Evolutionary conservation across 306 rosid species (phyloP), one percentile per base, ranked within the genome.

Genomic region (Sindora glabra): DNA sequence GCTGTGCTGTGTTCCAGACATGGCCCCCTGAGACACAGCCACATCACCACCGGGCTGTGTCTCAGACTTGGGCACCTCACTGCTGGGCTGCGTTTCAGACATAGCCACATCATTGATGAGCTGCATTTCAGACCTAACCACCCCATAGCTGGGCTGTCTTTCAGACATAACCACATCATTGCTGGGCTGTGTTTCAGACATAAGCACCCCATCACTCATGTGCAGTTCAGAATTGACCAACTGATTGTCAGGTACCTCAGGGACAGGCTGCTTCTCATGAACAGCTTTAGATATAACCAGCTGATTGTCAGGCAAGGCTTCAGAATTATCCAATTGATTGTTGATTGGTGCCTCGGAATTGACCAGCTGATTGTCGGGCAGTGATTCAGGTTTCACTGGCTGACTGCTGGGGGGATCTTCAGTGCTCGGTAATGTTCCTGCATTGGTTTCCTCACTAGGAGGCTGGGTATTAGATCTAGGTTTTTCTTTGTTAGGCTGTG

Each of bases 371-470:
- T 29, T 29, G 34, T 4, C 8, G 8, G 8, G 34, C 8, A 9
- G 34, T 4, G 5, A 6, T 9, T 29, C 34, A 29, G 34, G 34
- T 4, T 29, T 29, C 34, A 29, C 34, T 29, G 34, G 8, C 8
- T 29, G 2, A 29, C 8, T 29, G 34, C 8, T 29, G 34, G 34
- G 8, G 8, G 34, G 34, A 52, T 14, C 42, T 42, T 55, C 65
- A 26, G 44, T 50, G 54, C 46, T 24, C 12, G 65, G 57, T 10
- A 60, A 14, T 29, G 56, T 18, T 33, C 12, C 75, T 37, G 30
- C 64, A 59, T 45, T 59, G 9, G 24, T 65, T 46, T 67, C 78
- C 29, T 30, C 78, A 49, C n/a, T 23, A 34, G 65, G 49, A 44
- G 37, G 57, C 48, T 51, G 57, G 60, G 33, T 45, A 18, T 72